Evolutionary conservation across 225 moss, liverwort and hornwort species (phyloP).

Genomic region (Polytrichum commune): DNA sequence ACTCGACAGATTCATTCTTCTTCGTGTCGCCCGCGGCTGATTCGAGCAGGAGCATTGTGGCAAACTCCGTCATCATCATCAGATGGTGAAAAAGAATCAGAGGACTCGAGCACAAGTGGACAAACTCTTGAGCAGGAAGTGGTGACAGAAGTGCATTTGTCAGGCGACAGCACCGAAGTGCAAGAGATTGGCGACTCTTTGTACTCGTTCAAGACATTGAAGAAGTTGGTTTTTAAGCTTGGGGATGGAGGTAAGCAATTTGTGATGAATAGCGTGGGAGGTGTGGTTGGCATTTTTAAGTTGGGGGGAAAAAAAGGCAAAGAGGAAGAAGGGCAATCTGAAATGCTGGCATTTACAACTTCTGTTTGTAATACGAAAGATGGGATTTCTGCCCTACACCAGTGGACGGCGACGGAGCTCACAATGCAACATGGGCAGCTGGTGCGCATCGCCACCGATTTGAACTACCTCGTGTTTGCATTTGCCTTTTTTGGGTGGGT

Average conservation of each 20-base stretch:
- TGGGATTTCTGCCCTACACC: slow-evolving; percentile 46
- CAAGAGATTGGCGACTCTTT: slow-evolving; percentile 26
- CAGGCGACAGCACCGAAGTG: slow-evolving; percentile 42
- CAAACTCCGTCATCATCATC: too few relatives aligned
- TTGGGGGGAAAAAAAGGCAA: slow-evolving; percentile 30
- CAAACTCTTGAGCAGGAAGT: slow-evolving; percentile 7
- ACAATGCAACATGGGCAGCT: slow-evolving; percentile 57
- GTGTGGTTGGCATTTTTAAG: slow-evolving; percentile 29
- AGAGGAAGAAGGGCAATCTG: slow-evolving; percentile 24
- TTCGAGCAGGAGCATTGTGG: too few relatives aligned
- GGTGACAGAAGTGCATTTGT: slow-evolving; percentile 35
- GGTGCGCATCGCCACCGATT: slow-evolving; percentile 44
- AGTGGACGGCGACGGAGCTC: slow-evolving; percentile 61
- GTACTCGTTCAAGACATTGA: slow-evolving; percentile 31
- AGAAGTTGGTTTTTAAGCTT: slow-evolving; percentile 22
- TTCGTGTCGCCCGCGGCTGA: too few relatives aligned
- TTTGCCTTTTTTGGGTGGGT: slow-evolving; percentile 51
- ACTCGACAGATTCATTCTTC: too few relatives aligned
- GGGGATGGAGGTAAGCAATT: slow-evolving; percentile 41
- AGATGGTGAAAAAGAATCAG: too few relatives aligned
- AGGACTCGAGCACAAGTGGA: too few relatives aligned
- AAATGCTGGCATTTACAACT: slow-evolving; percentile 41
- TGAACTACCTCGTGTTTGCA: slow-evolving; percentile 52
- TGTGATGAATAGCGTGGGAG: slow-evolving; percentile 33
- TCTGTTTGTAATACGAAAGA: slow-evolving; percentile 46